Base-by-base conservation (phyloP, 2,329 filamentous ascomycete genomes). In the Boeremia exigua region DNA sequence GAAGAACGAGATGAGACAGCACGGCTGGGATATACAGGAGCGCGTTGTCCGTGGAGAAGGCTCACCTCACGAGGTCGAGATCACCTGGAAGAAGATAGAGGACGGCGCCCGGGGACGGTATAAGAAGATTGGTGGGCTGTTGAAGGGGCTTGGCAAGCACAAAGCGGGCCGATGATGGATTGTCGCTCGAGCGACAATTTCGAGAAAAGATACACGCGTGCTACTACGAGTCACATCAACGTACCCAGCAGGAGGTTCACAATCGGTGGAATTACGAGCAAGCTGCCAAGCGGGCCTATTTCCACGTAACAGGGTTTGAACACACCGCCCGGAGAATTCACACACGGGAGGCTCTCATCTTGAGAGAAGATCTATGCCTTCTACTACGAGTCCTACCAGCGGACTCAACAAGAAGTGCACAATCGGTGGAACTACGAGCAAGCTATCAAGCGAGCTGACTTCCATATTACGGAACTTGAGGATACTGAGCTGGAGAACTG, bases 341-440 rank as follows among this genome's bases (percentile, higher is more conserved):
- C 86, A 90, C 68, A 96, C 19, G 19, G 19, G 19, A 23, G n/a
- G n/a, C n/a, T n/a, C n/a, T n/a, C n/a, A n/a, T n/a, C n/a, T n/a
- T n/a, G 94, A 29, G 79, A 84, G 37, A 91, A 91, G 72, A 86
- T 96, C 53, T 92, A 97, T 67, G 85, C 82, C 50, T 84, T 90
- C 75, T 92, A 94, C 73, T 88, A 94, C 59, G 89, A 95, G 55
- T 82, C 88, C 33, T 97, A 96, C 75, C 84, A 87, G 28, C 84
- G 82, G 53, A 96, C 92, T 1, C 92, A 97, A 70, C 84, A 86
- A 8, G 94, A 98, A 77, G 95, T 92, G 0, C 92, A 87, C 0
- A 96, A 95, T 78, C 87, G 95, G 59, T 98, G 94, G 93, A 92
- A 90, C 0, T 98, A 91, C 66, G 95, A 99, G 73, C 89, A 91